Base-by-base conservation (phyloP, 352 stramenopile genomes). In the Sclerospora graminicola region DNA sequence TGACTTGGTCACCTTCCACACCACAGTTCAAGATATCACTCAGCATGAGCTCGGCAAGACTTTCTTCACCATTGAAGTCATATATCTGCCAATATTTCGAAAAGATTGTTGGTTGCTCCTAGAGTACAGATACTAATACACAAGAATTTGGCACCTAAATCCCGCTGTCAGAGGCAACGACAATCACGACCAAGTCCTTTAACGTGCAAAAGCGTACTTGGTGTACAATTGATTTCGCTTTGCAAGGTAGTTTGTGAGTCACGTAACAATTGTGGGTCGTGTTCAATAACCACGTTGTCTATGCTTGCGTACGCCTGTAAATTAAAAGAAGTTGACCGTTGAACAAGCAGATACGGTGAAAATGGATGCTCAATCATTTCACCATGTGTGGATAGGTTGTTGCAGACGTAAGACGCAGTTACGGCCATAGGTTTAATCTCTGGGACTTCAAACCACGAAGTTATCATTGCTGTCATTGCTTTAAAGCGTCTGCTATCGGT, bases 191-290 rank as follows among this genome's bases (percentile, higher is more conserved):
- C 4, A 59, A 51, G 30, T 51, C 46, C 2, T 75, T 60, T 0
- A 88, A 44, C n/a, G 47, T 34, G 41, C 72, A 85, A 36, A 88
- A 56, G 33, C 70, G 72, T 30, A 82, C 72, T 70, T 88, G 72
- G 53, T 82, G 66, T 18, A 82, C 57, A 16, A 56, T 55, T 24
- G 60, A 74, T 37, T 77, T 78, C 45, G 76, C 60, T 31, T 48
- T 21, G 16, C 60, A 72, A 26, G 69, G 54, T 28, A 82, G 45
- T 20, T 73, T 75, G 26, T 48, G 56, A 6, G 55, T 59, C 15
- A 63, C 37, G 45, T 56, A 73, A 9, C 66, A 62, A 38, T 54
- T 64, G 41, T 72, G 51, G 15, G 51, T 57, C 8, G 64, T 55
- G 33, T 75, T 60, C 34, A 78, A 58, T 39, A 63, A 73, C 56